Evolutionary conservation across 768 basidiomycete species (phyloP).

Genomic region (Mycena galericulata): DNA sequence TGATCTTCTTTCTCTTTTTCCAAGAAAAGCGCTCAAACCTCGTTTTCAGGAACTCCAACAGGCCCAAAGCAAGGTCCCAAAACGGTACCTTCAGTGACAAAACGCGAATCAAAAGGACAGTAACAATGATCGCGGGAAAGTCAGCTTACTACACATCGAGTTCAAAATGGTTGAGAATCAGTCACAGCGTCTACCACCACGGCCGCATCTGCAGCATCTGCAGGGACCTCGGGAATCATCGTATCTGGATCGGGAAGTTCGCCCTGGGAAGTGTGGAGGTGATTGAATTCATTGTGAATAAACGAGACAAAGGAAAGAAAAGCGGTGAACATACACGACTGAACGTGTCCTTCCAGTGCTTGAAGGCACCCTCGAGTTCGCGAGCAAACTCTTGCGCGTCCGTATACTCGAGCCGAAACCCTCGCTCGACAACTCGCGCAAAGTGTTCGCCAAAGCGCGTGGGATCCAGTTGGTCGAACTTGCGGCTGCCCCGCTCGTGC

Average conservation of each 20-base stretch:
- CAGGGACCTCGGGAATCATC: slow-evolving; percentile 11
- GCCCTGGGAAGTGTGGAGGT: slow-evolving; percentile 13
- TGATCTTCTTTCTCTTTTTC: no score
- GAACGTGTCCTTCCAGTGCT: slow-evolving; percentile 15
- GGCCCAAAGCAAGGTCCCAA: no score
- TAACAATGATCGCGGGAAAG: background rate
- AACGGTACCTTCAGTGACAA: background rate
- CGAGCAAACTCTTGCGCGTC: slow-evolving; percentile 14
- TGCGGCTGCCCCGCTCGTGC: background rate
- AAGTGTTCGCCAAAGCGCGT: slow-evolving; percentile 3
- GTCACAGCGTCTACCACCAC: slow-evolving; percentile 1
- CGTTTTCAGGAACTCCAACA: no score
- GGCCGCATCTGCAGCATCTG: background rate
- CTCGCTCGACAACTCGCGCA: slow-evolving; percentile 10
- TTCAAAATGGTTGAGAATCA: background rate
- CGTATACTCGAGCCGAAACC: slow-evolving; percentile 3
- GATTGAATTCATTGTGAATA: no score
- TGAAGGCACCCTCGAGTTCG: slow-evolving; percentile 9
- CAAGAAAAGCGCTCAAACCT: no score
- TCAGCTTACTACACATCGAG: background rate
- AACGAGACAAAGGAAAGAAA: slow-evolving; percentile 7
- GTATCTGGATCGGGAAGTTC: slow-evolving; percentile 21
- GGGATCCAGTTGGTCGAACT: slow-evolving; percentile 10
- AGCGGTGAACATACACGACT: slow-evolving; percentile 8
- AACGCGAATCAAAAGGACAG: slow-evolving; percentile 3